A percentile compares a stretch with the other conserved stretches of the same genome.
These are phyloP conservation scores for Gossypium rotundifolium DNA, from an alignment of 345 rosid species.

Conservation along the genomic window DNA sequence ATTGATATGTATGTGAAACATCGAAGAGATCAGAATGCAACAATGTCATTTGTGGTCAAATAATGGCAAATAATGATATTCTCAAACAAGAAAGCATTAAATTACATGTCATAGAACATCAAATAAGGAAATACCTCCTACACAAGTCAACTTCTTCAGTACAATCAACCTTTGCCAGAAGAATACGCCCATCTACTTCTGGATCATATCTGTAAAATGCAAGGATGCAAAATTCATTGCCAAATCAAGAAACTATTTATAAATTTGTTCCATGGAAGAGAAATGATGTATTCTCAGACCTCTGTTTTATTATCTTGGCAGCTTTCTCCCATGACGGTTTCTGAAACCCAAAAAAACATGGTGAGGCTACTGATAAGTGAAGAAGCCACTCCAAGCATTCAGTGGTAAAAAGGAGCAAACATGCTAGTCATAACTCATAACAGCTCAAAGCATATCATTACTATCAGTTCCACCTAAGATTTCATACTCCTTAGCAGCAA, in stretches of 20 bases:
- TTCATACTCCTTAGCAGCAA: neutral
- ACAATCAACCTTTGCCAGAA: conserved; percentile 87
- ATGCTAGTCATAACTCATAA: neutral
- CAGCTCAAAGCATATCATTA: neutral
- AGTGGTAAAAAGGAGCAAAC: neutral
- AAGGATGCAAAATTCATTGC: conserved; percentile 1
- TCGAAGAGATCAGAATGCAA: neutral
- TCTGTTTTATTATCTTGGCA: conserved; percentile 69
- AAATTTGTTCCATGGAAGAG: conserved; percentile 8
- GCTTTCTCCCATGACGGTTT: conserved; percentile 99
- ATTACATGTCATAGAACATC: conserved; percentile 8
- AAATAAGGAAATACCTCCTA: conserved; percentile 54
- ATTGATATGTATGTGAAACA: neutral
- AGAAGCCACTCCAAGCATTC: neutral
- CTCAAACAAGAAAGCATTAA: neutral
- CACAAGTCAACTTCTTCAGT: conserved; percentile 72
- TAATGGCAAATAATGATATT: neutral
- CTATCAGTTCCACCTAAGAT: neutral
- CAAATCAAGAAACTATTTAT: neutral
- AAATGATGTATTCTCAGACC: conserved; percentile 35
- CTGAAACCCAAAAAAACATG: conserved; percentile 39
- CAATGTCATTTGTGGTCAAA: neutral
- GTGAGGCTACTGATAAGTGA: conserved; percentile 8
- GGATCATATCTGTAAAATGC: conserved; percentile 70
- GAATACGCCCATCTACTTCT: conserved; percentile 83